phyloP scores from a whole-genome alignment of 2,329 filamentous ascomycete genomes.

The Penicillium expansum region DNA sequence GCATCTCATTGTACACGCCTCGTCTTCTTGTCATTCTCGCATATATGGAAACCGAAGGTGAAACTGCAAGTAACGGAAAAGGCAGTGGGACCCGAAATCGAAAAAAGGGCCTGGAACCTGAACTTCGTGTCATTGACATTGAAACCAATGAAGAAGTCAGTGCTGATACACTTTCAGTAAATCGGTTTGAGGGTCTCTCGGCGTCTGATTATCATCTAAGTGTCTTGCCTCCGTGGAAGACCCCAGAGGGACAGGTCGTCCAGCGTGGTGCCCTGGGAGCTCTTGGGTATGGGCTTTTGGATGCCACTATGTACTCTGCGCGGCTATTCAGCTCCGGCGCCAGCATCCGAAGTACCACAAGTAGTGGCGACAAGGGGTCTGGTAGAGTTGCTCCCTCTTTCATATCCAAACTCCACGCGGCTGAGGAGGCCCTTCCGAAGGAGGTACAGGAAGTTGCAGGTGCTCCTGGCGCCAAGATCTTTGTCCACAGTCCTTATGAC shows the following conservation, averaged over 20 bases:
- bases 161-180: slow-evolving; percentile 80
- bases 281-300: slow-evolving; percentile 75
- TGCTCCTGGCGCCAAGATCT: slow-evolving; percentile 70
- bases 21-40: slow-evolving; percentile 87
- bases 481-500: slow-evolving; percentile 94
- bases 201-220: slow-evolving; percentile 90
- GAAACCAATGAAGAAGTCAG: slow-evolving; percentile 78
- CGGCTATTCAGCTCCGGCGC: slow-evolving; percentile 83
- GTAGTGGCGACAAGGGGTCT: slow-evolving; percentile 57
- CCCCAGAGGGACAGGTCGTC: slow-evolving; percentile 57
- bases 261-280: slow-evolving; percentile 74
- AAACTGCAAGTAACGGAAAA: slow-evolving; percentile 52
- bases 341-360: slow-evolving; percentile 63
- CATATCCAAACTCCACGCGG: slow-evolving; percentile 54
- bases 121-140: slow-evolving; percentile 87
- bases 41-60: slow-evolving; percentile 73
- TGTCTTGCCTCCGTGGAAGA: slow-evolving; percentile 73
- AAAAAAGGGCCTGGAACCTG: slow-evolving; percentile 78
- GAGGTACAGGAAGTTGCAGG: slow-evolving; percentile 50
- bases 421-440: slow-evolving; percentile 36
- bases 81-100: slow-evolving; percentile 63
- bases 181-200: slow-evolving; percentile 79
- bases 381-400: slow-evolving; percentile 51
- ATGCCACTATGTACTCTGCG: slow-evolving; percentile 82
- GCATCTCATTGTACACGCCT: slow-evolving; percentile 93